Percentiles rank a stretch among this genome's conserved stretches.
phyloP scores from a whole-genome alignment of 1,139 yeast genomes.

The Saccharomycopsis crataegensis region DNA sequence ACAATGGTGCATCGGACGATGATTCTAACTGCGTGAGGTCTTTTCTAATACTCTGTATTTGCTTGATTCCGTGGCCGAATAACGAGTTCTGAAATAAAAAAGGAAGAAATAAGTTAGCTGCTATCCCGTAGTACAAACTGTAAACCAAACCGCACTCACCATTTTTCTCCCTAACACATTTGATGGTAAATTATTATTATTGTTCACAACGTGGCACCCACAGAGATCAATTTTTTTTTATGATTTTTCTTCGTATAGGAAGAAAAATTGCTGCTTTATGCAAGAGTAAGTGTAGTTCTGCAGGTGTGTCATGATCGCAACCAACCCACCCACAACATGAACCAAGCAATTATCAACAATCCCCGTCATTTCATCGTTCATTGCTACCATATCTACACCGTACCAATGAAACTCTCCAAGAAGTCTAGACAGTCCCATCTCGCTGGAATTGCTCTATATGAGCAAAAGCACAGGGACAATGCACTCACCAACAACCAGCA shows the following conservation, averaged over 20 bases:
- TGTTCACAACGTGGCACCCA: too few relatives aligned
- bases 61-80: constrained; percentile 85
- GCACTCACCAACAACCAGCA: not conserved
- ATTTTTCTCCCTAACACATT: not conserved
- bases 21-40: constrained; percentile 65
- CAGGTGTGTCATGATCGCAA: too few relatives aligned
- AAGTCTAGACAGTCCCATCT: not conserved
- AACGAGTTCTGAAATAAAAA: constrained; percentile 50
- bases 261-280: too few relatives aligned
- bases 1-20: constrained; percentile 61
- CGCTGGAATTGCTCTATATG: not conserved
- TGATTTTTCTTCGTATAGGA: too few relatives aligned
- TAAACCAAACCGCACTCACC: not conserved
- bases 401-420: not conserved
- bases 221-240: too few relatives aligned
- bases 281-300: too few relatives aligned
- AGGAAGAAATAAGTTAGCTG: not conserved
- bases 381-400: not conserved
- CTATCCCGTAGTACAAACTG: not conserved
- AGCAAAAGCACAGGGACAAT: not conserved
- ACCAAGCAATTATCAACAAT: too few relatives aligned
- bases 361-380: too few relatives aligned
- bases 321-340: too few relatives aligned
- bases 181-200: not conserved
- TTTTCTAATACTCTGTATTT: constrained; percentile 61